These are phyloP conservation scores for Sporothrix pallida DNA, from an alignment of 2,329 filamentous ascomycete genomes.

Conservation along the genomic window DNA sequence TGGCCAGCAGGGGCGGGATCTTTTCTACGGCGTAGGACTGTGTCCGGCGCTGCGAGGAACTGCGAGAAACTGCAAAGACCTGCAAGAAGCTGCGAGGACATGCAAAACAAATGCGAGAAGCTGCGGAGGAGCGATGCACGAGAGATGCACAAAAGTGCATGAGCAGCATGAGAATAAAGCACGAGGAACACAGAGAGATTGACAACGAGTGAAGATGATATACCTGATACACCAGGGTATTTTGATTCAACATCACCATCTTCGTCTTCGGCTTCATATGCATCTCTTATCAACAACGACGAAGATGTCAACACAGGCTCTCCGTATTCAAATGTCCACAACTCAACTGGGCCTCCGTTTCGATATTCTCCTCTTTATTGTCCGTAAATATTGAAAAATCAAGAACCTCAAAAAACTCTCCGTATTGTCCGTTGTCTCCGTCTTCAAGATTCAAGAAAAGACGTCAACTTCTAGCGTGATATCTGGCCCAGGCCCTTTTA, in stretches of 20 bases:
- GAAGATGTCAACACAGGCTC: background rate
- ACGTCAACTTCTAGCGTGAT: slow-evolving; percentile 33
- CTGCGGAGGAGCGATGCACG: slow-evolving; percentile 16
- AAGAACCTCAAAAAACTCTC: background rate
- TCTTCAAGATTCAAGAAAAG: slow-evolving; percentile 13
- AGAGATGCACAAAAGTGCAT: slow-evolving; percentile 4
- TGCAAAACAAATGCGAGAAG: slow-evolving; percentile 12
- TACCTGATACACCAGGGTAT: too few relatives aligned
- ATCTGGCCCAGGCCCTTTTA: slow-evolving; percentile 32
- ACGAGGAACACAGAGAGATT: background rate
- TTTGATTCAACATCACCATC: background rate
- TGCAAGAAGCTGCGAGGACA: background rate
- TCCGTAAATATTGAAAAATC: background rate
- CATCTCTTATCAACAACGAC: background rate
- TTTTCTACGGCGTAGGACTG: slow-evolving; percentile 35
- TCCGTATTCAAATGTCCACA: background rate
- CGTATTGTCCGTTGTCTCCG: background rate
- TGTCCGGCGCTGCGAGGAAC: slow-evolving; percentile 27
- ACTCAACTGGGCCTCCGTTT: background rate
- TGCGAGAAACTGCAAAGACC: background rate
- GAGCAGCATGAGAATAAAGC: slow-evolving; percentile 9
- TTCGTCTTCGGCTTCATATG: background rate
- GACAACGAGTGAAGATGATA: background rate
- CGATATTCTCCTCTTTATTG: too few relatives aligned
- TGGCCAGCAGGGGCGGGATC: slow-evolving; percentile 31